phyloP scores from a whole-genome alignment of 805 yeast species.

The Sugiyamaella floridensis region DNA sequence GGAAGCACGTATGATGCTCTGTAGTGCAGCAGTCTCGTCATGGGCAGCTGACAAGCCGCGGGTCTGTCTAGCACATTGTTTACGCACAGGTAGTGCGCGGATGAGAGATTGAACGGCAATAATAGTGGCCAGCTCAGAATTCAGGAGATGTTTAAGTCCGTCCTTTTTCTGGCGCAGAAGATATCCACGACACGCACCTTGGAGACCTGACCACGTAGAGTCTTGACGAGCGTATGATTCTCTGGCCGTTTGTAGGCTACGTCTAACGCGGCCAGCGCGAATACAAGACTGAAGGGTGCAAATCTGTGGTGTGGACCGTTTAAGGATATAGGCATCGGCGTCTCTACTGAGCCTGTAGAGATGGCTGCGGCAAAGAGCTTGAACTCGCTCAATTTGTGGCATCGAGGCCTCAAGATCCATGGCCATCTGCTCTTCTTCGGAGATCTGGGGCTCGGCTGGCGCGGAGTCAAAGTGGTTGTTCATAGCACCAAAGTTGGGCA shows the following conservation, averaged over 20 bases:
- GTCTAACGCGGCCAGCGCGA: slow-evolving; percentile 38
- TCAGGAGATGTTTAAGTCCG: slow-evolving; percentile 11
- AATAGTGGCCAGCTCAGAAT: slow-evolving; percentile 13
- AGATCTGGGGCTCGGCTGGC: slow-evolving; percentile 17
- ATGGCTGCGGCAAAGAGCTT: slow-evolving; percentile 45
- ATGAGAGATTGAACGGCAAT: slow-evolving; percentile 22
- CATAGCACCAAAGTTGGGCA: slow-evolving; percentile 70
- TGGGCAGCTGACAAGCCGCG: background rate
- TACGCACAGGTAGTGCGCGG: slow-evolving; percentile 9
- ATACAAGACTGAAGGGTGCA: slow-evolving; percentile 45
- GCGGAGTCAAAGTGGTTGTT: slow-evolving; percentile 36
- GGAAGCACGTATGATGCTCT: slow-evolving; percentile 18
- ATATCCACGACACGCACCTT: slow-evolving; percentile 19
- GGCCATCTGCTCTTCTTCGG: slow-evolving; percentile 29
- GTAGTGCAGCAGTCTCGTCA: slow-evolving; percentile 11
- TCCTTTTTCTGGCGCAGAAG: slow-evolving; percentile 16
- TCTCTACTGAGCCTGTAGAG: slow-evolving; percentile 52
- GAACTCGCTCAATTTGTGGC: slow-evolving; percentile 45
- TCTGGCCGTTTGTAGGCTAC: background rate
- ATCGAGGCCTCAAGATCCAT: slow-evolving; percentile 27
- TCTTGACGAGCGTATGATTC: background rate
- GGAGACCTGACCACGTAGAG: slow-evolving; percentile 9
- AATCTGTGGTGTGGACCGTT: slow-evolving; percentile 20
- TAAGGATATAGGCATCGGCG: slow-evolving; percentile 55
- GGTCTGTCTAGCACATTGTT: background rate